Conservation (phyloP, 2,329 filamentous ascomycete species). For the Stachybotrys chlorohalonatus region DNA sequence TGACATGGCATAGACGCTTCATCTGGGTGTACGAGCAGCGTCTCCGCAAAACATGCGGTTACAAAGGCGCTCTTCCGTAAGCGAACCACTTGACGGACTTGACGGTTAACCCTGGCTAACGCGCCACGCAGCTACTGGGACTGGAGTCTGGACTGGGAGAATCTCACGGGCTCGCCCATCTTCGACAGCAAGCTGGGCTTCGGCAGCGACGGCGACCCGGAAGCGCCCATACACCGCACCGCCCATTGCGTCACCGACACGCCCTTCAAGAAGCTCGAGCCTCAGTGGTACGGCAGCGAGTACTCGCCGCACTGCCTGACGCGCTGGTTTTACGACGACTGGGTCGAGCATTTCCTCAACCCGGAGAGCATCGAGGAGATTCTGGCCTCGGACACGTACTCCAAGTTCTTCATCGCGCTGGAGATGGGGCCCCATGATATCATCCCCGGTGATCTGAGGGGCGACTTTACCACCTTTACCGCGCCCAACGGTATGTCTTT, state of each 20-base stretch:
- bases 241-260: slow-evolving; percentile 5
- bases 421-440: slow-evolving; percentile 6
- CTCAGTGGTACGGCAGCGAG: slow-evolving; percentile 4
- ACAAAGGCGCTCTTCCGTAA: slow-evolving; percentile 6
- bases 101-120: not conserved
- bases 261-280: slow-evolving; percentile 7
- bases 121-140: slow-evolving; percentile 1
- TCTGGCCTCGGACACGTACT: slow-evolving; percentile 2
- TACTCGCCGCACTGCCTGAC: slow-evolving; percentile 8
- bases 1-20: slow-evolving; percentile 9
- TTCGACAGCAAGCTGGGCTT: slow-evolving; percentile 6
- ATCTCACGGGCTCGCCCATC: slow-evolving; percentile 7
- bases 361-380: slow-evolving; percentile 4
- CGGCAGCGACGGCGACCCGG: slow-evolving; percentile 6
- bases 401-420: slow-evolving; percentile 6
- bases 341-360: slow-evolving; percentile 3
- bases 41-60: slow-evolving; percentile 4
- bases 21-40: slow-evolving; percentile 6
- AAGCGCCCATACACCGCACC: slow-evolving; percentile 1
- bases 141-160: slow-evolving; percentile 9
- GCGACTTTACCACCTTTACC: slow-evolving; percentile 6
- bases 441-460: slow-evolving; percentile 5
- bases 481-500: slow-evolving; percentile 5
- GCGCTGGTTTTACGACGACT: slow-evolving; percentile 5
- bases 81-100: not conserved